phyloP scores from a whole-genome alignment of 192 early-diverging fungal genomes.

The Diversispora epigaea region DNA sequence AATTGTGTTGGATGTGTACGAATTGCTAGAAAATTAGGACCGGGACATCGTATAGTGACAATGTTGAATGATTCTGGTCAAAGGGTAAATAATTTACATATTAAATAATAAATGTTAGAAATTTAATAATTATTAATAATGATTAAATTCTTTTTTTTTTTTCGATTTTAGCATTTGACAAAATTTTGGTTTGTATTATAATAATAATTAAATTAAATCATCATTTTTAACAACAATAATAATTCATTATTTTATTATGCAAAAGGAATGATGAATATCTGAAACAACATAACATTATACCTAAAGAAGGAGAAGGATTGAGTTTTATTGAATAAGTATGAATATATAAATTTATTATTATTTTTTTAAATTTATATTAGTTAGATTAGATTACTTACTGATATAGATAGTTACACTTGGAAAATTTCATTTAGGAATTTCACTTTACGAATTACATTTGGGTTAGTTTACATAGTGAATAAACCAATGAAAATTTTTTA shows the following conservation, averaged over 20 bases:
- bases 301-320: conserved; percentile 13
- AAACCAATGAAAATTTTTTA: no score
- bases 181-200: conserved; percentile 80
- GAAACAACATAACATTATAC: conserved; percentile 31
- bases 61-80: conserved; percentile 88
- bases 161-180: conserved; percentile 65
- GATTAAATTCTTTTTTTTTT: background rate
- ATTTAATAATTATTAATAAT: background rate
- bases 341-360: background rate
- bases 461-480: no score
- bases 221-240: background rate
- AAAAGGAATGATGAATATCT: conserved; percentile 55
- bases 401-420: no score
- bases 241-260: background rate
- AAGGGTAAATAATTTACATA: conserved; percentile 38
- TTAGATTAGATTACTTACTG: no score
- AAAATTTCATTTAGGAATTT: no score
- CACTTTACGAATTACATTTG: no score
- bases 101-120: background rate
- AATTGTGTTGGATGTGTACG: conserved; percentile 89
- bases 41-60: conserved; percentile 90
- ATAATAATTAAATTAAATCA: background rate
- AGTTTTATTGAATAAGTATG: conserved; percentile 15
- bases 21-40: conserved; percentile 75
- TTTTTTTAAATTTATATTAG: no score